Percentiles rank a stretch among this genome's conserved stretches.
Evolutionary conservation across 768 basidiomycete species (phyloP).

Genomic region (Lactifluus piperatus): DNA sequence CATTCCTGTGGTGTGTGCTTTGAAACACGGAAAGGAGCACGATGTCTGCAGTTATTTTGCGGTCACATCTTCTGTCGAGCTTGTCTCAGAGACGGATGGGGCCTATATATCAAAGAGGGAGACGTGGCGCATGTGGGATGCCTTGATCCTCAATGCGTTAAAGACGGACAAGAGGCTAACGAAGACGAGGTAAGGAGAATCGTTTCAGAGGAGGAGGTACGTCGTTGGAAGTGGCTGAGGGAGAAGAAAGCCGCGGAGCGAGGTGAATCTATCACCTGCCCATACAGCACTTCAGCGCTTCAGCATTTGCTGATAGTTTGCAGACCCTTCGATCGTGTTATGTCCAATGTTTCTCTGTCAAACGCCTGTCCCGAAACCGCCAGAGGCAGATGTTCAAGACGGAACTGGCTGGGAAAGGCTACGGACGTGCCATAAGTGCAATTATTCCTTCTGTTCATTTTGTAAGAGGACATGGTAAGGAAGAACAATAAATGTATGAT

Average conservation of each 20-base stretch:
- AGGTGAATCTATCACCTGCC: slow-evolving; percentile 33
- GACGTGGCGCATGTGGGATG: slow-evolving; percentile 70
- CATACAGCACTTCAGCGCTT: neutral
- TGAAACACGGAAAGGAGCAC: slow-evolving; percentile 59
- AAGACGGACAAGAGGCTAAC: slow-evolving; percentile 45
- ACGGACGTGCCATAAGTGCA: slow-evolving; percentile 61
- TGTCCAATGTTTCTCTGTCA: slow-evolving; percentile 82
- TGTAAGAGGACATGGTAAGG: slow-evolving; percentile 74
- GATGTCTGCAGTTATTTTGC: slow-evolving; percentile 64
- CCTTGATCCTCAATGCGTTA: slow-evolving; percentile 75
- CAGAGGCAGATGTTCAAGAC: slow-evolving; percentile 33
- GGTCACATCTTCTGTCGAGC: slow-evolving; percentile 76
- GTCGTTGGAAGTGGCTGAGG: slow-evolving; percentile 71
- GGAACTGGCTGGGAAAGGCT: slow-evolving; percentile 64
- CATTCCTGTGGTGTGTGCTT: slow-evolving; percentile 76
- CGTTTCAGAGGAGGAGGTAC: slow-evolving; percentile 52
- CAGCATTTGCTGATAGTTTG: too few species aligned
- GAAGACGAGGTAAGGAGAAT: slow-evolving; percentile 70
- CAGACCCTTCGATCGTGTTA: slow-evolving; percentile 71
- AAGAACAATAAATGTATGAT: neutral
- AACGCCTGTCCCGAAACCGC: slow-evolving; percentile 58
- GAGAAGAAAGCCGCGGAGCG: slow-evolving; percentile 65
- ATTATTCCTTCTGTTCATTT: slow-evolving; percentile 75
- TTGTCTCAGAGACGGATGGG: slow-evolving; percentile 79
- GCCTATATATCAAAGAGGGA: slow-evolving; percentile 71